phyloP scores from a whole-genome alignment of 352 stramenopile genomes.

The Pythium aquatile region DNA sequence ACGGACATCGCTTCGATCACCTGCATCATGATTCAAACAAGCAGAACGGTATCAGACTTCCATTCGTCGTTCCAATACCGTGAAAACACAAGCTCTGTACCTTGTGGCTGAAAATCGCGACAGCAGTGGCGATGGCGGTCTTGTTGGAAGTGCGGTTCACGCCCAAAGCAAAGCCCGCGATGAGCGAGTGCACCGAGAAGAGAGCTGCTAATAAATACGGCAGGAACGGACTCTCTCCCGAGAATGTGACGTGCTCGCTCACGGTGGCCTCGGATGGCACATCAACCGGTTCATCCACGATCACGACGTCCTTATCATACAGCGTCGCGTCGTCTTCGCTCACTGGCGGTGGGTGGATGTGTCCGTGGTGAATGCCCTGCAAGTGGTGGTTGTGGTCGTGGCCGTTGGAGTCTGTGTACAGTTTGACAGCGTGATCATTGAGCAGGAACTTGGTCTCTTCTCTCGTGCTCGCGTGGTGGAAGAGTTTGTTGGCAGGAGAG shows the following conservation, averaged over 20 bases:
- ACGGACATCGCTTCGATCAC: conserved; percentile 69
- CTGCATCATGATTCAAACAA: conserved; percentile 18
- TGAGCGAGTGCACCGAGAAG: conserved; percentile 67
- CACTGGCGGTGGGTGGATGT: conserved; percentile 5
- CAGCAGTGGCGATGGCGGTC: conserved; percentile 50
- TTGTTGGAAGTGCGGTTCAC: conserved; percentile 54
- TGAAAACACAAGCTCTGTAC: conserved; percentile 18
- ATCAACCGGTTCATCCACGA: conserved; percentile 13
- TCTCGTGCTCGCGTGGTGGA: conserved; percentile 36
- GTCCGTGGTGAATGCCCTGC: conserved; percentile 8
- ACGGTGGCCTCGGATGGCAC: conserved; percentile 34
- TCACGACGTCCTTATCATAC: conserved; percentile 10
- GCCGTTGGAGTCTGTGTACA: conserved; percentile 2
- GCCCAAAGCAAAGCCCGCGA: conserved; percentile 59
- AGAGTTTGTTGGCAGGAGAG: conserved; percentile 30
- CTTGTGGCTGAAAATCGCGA: conserved; percentile 73
- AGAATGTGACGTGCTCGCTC: conserved; percentile 66
- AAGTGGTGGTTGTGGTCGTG: conserved; percentile 6
- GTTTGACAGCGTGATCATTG: conserved; percentile 32
- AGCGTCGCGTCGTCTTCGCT: conserved; percentile 5
- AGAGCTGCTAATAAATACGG: conserved; percentile 63
- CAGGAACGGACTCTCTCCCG: conserved; percentile 47
- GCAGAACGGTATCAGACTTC: not conserved
- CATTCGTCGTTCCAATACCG: too few species aligned
- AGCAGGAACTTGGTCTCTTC: conserved; percentile 44